Evolutionary conservation across 495 filamentous ascomycete genomes (phyloP), one percentile per base, ranked within the genome.

Genomic region (Sabuloglossum arenarium): DNA sequence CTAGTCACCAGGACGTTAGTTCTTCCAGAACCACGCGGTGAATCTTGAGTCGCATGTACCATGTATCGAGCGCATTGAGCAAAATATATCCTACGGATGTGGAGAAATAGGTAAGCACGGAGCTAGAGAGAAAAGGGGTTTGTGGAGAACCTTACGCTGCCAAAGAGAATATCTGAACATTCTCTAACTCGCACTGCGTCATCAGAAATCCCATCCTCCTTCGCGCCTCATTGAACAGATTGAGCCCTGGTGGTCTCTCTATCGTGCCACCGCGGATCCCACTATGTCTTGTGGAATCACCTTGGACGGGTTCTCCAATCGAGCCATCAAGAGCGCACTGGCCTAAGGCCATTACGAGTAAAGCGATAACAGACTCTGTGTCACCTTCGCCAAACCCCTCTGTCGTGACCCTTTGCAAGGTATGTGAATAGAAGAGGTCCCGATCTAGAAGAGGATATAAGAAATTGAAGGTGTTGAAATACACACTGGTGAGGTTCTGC

Each of bases 161-260:
- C 23, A 81, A 64, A 16, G 76, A 64, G 56, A 70, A 73, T 23
- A 77, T 71, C 59, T 79, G 78, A 19, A 80, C 68, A 59, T 75
- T 78, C 59, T 77, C 76, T 12, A 81, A 65, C 57, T 70, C 73
- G 60, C 70, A 76, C 42, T 77, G 70, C 1, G 72, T 74, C 31
- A 74, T 56, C 31, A 74, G 66, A 62, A 78, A 81, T 6, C 78
- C 78, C 61, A 80, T 72, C 27, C 76, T 67, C 56, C 69, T 72
- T 37, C 77, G 69, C 1, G 76, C 78, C 63, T 80, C 78, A 59
- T 79, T 80, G 62, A 80, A 81, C 24, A 79, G 64, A 1, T 67
- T 66, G 6, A 81, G 61, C 4, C 78, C 78, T 0, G 78, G 78
- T n/a, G 78, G 77, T 14, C 63, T 61, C 11, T 70, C 66, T 4